phyloP scores from a whole-genome alignment of 2,329 filamentous ascomycete species.

The Lachnellula suecica region DNA sequence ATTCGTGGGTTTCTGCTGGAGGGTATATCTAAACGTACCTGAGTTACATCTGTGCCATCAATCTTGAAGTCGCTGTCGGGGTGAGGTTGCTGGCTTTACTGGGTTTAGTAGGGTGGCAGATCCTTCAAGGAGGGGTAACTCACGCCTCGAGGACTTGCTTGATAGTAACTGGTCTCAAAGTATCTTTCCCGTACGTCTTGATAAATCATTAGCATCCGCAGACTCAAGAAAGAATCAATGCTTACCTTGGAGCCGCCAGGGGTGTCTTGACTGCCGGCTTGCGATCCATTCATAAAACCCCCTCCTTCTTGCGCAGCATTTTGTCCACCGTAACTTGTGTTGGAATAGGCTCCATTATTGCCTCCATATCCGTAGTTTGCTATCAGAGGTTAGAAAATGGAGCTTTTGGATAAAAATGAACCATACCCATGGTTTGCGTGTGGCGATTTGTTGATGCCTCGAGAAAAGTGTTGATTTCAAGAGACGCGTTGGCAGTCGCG shows the following conservation, averaged over 20 bases:
- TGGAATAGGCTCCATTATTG: conserved; percentile 26
- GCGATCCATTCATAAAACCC: conserved; percentile 62
- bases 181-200: conserved; percentile 68
- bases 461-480: conserved; percentile 1
- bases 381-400: conserved; percentile 14
- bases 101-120: conserved; percentile 9
- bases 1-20: neutral
- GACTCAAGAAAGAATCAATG: neutral
- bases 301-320: conserved; percentile 57
- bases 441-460: conserved; percentile 8
- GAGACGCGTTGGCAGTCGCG: conserved; percentile 16
- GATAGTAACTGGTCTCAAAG: conserved; percentile 89
- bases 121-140: conserved; percentile 6
- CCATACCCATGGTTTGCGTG: conserved; percentile 20
- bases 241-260: conserved; percentile 46
- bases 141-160: conserved; percentile 84
- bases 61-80: conserved; percentile 78
- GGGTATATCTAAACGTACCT: conserved; percentile 36
- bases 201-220: conserved; percentile 1
- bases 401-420: neutral
- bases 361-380: conserved; percentile 32
- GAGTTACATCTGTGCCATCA: conserved; percentile 70
- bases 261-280: conserved; percentile 55
- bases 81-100: conserved; percentile 59
- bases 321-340: conserved; percentile 43